Percentiles rank a stretch among this genome's conserved stretches.
phyloP scores from a whole-genome alignment of 805 yeast species.

The Saccharomycopsis babjevae region DNA sequence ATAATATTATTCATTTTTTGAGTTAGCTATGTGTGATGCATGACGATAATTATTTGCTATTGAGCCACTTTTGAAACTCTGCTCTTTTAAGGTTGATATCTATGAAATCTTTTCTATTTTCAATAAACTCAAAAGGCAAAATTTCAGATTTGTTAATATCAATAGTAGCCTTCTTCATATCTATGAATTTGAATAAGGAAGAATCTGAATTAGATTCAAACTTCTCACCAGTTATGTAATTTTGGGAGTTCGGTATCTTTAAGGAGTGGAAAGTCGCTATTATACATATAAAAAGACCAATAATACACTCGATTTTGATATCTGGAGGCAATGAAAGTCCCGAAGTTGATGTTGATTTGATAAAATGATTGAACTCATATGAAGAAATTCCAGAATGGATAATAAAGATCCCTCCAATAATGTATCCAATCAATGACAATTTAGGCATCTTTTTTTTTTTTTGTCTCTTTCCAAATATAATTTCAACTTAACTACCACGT shows the following conservation, averaged over 20 bases:
- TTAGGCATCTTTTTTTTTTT: neutral
- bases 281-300: constrained; percentile 37
- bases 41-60: neutral
- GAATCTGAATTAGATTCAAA: constrained; percentile 12
- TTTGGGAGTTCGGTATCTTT: constrained; percentile 19
- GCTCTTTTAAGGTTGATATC: constrained; percentile 37
- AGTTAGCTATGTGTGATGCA: no score
- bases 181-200: constrained; percentile 34
- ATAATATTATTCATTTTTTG: no score
- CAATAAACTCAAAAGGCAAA: constrained; percentile 36
- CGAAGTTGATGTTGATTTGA: constrained; percentile 19
- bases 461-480: neutral
- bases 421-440: constrained; percentile 1
- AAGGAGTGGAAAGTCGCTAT: constrained; percentile 31
- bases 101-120: constrained; percentile 42
- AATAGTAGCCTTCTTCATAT: constrained; percentile 37
- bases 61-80: constrained; percentile 22
- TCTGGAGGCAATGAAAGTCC: constrained; percentile 32
- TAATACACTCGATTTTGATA: constrained; percentile 38
- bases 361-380: constrained; percentile 37
- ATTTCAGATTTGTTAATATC: constrained; percentile 40
- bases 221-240: constrained; percentile 24
- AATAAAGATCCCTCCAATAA: constrained; percentile 21
- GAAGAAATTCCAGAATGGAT: constrained; percentile 46
- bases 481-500: neutral